phyloP scores from a whole-genome alignment of 495 filamentous ascomycete species.

The Rostrohypoxylon terebratum region DNA sequence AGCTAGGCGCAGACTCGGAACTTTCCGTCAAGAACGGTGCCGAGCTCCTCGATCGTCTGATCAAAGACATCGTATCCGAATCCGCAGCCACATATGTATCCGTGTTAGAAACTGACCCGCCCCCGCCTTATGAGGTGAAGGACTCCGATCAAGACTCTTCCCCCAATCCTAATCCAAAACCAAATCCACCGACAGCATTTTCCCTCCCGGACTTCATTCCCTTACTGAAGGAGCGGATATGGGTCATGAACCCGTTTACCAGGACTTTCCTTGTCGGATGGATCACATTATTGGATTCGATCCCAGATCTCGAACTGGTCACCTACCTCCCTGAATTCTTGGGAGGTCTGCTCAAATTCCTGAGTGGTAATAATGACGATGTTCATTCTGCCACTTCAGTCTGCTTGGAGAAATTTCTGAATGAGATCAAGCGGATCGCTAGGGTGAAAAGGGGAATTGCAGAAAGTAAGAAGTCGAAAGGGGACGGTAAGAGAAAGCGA shows the following conservation, averaged over 20 bases:
- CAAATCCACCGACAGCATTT: conserved; percentile 84
- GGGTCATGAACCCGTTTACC: conserved; percentile 93
- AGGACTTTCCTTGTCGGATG: conserved; percentile 95
- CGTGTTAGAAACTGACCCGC: conserved; percentile 73
- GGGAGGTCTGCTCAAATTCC: conserved; percentile 88
- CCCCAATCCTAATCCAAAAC: conserved; percentile 59
- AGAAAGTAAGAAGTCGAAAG: conserved; percentile 80
- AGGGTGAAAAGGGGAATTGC: conserved; percentile 91
- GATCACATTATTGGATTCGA: conserved; percentile 95
- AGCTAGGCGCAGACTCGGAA: conserved; percentile 96
- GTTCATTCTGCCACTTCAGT: conserved; percentile 92
- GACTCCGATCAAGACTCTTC: conserved; percentile 62
- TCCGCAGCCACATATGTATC: conserved; percentile 96
- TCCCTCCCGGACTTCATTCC: conserved; percentile 93
- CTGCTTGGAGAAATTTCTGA: conserved; percentile 90
- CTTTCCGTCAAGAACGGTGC: conserved; percentile 98
- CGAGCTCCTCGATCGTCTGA: conserved; percentile 92
- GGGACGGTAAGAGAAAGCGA: conserved; percentile 72
- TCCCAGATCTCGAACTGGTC: conserved; percentile 96
- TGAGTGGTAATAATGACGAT: conserved; percentile 90
- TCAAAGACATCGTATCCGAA: conserved; percentile 98
- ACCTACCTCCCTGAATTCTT: conserved; percentile 92
- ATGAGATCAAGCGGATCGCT: conserved; percentile 94
- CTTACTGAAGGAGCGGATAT: conserved; percentile 89
- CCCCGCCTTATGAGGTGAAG: conserved; percentile 58